Conservation (phyloP, 495 filamentous ascomycete genomes). For the Astrothelium subdiscretum region DNA sequence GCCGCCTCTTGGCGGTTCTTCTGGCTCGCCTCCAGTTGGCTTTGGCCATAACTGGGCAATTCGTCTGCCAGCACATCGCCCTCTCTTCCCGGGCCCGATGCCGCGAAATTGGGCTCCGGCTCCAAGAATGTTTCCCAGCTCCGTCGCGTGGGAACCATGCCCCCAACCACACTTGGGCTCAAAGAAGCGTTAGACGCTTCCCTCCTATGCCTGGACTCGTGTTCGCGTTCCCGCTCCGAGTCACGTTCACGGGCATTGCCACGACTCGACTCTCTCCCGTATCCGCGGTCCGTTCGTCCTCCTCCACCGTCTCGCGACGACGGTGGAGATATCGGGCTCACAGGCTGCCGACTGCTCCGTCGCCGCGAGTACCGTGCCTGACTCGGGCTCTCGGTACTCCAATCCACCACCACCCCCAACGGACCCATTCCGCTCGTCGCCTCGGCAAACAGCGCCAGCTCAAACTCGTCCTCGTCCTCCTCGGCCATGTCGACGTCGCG, state of each 20-base stretch:
- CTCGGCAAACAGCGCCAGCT: not conserved
- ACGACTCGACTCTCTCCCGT: not conserved
- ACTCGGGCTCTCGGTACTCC: not conserved
- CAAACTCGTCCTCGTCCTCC: not conserved
- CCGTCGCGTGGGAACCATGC: not conserved
- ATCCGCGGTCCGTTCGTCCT: not conserved
- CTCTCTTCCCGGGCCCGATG: not conserved
- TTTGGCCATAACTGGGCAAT: not conserved
- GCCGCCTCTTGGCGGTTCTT: not conserved
- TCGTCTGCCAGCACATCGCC: not conserved
- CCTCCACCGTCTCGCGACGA: not conserved
- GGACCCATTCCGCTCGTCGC: not conserved
- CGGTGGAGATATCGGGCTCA: constrained; percentile 1
- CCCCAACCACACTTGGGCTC: not conserved
- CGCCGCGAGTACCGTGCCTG: not conserved
- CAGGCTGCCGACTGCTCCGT: not conserved
- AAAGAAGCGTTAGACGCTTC: not conserved
- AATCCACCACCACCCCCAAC: not conserved
- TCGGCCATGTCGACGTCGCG: not conserved
- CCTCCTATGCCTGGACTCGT: not conserved
- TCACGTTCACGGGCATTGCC: not conserved
- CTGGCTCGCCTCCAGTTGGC: not conserved
- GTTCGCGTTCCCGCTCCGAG: not conserved
- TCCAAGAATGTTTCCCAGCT: not conserved
- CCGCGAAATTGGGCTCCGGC: not conserved